Percentiles rank a stretch among this genome's conserved stretches.
Evolutionary conservation across 2,329 filamentous ascomycete species (phyloP).

Genomic region (Paecilomyces dactylethromorphus): DNA sequence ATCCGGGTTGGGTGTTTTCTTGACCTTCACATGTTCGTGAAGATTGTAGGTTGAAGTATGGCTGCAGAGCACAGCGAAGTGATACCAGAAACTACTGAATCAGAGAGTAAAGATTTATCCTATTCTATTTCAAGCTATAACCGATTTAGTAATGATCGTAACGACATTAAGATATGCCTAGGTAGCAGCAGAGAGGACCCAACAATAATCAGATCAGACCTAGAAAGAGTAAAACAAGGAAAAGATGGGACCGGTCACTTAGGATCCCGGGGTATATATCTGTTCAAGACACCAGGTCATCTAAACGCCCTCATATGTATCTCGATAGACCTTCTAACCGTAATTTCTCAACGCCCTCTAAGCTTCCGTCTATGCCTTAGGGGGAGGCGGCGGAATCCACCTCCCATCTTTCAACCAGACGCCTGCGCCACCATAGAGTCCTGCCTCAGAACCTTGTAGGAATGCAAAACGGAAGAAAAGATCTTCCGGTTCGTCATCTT

Average conservation of each 20-base stretch:
- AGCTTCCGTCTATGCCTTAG: constrained; percentile 15
- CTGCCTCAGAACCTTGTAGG: constrained; percentile 33
- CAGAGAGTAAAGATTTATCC: neutral
- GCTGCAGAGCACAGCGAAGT: neutral
- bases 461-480: constrained; percentile 44
- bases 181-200: neutral
- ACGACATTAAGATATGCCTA: neutral
- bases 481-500: constrained; percentile 28
- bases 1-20: neutral
- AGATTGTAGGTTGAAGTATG: neutral
- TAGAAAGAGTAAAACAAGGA: neutral
- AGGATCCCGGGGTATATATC: neutral
- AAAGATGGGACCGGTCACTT: neutral
- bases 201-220: neutral
- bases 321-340: neutral
- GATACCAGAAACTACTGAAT: neutral
- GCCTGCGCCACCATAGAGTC: constrained; percentile 31
- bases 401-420: constrained; percentile 33
- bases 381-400: constrained; percentile 24
- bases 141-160: neutral
- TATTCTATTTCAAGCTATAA: neutral
- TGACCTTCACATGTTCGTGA: neutral
- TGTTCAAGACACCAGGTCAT: neutral
- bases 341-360: neutral
- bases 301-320: neutral